These are phyloP conservation scores for Echinochloa phyllopogon DNA, from an alignment of 176 grass and related monocot species.

Conservation along the genomic window DNA sequence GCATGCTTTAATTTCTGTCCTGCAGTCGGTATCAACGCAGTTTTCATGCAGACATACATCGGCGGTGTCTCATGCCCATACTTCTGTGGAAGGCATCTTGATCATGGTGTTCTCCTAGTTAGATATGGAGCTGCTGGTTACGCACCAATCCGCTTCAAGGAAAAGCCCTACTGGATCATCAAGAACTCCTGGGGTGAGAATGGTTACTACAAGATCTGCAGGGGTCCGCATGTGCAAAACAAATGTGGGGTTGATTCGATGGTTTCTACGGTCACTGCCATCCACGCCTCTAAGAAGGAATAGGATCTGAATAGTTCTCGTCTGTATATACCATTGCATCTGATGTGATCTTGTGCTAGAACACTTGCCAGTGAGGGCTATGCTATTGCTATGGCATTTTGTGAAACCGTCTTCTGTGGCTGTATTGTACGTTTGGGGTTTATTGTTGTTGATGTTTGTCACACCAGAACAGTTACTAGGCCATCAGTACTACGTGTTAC, in stretches of 20 bases:
- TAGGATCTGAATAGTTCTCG: slow-evolving; percentile 9
- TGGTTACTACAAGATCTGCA: slow-evolving; percentile 88
- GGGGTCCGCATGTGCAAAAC: slow-evolving; percentile 52
- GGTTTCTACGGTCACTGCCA: slow-evolving; percentile 76
- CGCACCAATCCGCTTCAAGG: slow-evolving; percentile 78
- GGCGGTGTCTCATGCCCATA: slow-evolving; percentile 87
- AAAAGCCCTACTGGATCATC: slow-evolving; percentile 95
- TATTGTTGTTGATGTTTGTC: neutral
- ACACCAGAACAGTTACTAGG: neutral
- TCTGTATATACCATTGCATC: neutral
- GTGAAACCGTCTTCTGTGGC: slow-evolving; percentile 19
- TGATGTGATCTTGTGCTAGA: slow-evolving; percentile 7
- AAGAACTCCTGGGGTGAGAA: slow-evolving; percentile 91
- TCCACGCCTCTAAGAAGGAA: slow-evolving; percentile 51
- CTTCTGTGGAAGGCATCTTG: slow-evolving; percentile 79
- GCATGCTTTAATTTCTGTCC: slow-evolving; percentile 23
- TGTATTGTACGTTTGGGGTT: neutral
- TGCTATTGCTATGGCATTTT: slow-evolving; percentile 15
- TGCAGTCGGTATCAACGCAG: slow-evolving; percentile 85
- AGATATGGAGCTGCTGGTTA: slow-evolving; percentile 78
- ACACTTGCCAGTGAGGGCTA: neutral
- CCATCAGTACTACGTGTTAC: neutral
- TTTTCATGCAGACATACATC: slow-evolving; percentile 93
- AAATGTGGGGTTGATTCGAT: slow-evolving; percentile 79
- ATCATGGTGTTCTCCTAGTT: slow-evolving; percentile 86